Conservation (phyloP, 2,329 filamentous ascomycete species). For the Apiospora marii region DNA sequence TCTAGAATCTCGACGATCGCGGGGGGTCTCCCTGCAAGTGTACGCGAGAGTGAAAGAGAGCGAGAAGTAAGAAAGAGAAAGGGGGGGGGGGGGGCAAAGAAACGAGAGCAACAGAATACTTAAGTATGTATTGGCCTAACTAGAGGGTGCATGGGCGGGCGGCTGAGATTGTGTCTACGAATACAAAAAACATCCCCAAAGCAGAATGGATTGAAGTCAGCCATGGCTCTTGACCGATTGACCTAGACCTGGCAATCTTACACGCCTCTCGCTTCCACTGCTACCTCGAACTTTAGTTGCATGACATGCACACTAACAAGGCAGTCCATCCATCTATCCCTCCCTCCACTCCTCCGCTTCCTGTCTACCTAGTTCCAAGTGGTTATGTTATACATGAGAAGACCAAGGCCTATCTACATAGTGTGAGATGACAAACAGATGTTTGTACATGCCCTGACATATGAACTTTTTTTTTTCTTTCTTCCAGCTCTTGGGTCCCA, state of each 20-base stretch:
- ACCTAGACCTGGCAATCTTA: constrained; percentile 13
- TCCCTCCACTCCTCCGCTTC: background rate
- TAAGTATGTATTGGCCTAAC: constrained; percentile 10
- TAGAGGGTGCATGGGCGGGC: background rate
- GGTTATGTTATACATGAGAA: constrained; percentile 10
- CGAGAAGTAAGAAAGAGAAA: background rate
- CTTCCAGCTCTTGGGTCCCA: background rate
- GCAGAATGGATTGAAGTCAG: constrained; percentile 16
- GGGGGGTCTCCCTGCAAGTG: constrained; percentile 12
- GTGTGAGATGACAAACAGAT: background rate
- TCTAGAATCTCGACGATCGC: background rate
- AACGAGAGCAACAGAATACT: background rate
- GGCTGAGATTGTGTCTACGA: background rate
- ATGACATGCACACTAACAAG: constrained; percentile 8
- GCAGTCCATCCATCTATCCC: background rate
- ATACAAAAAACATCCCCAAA: constrained; percentile 4
- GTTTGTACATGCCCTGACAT: background rate
- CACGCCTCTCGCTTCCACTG: constrained; percentile 8
- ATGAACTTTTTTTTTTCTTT: background rate
- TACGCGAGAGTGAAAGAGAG: background rate
- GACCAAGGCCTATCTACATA: background rate
- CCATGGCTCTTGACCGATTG: background rate
- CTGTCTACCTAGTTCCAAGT: constrained; percentile 1
- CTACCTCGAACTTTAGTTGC: background rate
- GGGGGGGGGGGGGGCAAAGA: background rate